A percentile compares a stretch with the other conserved stretches of the same genome.
phyloP scores from a whole-genome alignment of 176 grass and related monocot genomes.

The Ensete ventricosum region DNA sequence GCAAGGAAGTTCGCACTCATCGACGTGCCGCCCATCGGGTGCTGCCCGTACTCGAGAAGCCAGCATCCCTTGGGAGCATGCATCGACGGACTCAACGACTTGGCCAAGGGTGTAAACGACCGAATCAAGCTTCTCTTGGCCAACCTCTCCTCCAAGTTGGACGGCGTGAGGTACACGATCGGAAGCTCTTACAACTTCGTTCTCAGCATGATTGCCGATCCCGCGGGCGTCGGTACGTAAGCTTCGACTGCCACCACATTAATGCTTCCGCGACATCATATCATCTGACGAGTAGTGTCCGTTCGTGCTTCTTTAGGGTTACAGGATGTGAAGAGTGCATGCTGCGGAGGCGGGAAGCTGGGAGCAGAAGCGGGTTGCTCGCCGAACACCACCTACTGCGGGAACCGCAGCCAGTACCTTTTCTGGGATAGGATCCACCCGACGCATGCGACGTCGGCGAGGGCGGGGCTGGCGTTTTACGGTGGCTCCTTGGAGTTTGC shows the following conservation, averaged over 20 bases:
- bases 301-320: conserved; percentile 10
- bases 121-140: conserved; percentile 18
- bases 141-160: conserved; percentile 17
- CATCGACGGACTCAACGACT: conserved; percentile 24
- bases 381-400: conserved; percentile 23
- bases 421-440: conserved; percentile 61
- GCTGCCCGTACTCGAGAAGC: conserved; percentile 31
- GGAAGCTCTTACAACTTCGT: conserved; percentile 31
- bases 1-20: conserved; percentile 45
- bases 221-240: conserved; percentile 15
- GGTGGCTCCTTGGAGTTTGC: conserved; percentile 25
- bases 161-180: conserved; percentile 42
- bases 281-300: neutral
- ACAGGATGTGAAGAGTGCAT: conserved; percentile 28
- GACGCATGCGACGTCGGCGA: conserved; percentile 26
- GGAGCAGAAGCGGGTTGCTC: conserved; percentile 10
- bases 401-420: conserved; percentile 21
- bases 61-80: conserved; percentile 25
- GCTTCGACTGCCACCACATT: too few relatives aligned
- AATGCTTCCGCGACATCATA: too few relatives aligned
- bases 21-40: conserved; percentile 43
- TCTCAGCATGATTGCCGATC: conserved; percentile 18
- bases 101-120: conserved; percentile 25
- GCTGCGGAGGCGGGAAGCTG: conserved; percentile 34
- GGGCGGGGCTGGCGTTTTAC: conserved; percentile 43